Base-by-base conservation (phyloP, 352 stramenopile genomes). In the Thalassiosira ordinaria region DNA sequence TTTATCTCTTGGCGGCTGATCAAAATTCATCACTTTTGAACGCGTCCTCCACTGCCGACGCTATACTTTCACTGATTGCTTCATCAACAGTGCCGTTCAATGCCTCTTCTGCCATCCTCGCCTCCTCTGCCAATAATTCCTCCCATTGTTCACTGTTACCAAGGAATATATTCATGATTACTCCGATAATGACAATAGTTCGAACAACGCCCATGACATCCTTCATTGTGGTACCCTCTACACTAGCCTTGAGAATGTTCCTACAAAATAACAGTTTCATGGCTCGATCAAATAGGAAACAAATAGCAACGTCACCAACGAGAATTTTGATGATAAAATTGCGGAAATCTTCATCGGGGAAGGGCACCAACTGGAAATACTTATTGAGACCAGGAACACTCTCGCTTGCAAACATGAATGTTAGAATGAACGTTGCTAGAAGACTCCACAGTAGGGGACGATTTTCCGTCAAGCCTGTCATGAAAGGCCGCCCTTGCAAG, bases 381-480 rank as follows among this genome's bases (percentile, higher is more conserved):
- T 95, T 93, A 81, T 97, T 97, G 41, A 96, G 80, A 29, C 78
- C 76, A 27, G 89, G 92, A 59, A 95, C 80, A 31, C 80, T 84
- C 67, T 95, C 90, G 35, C 82, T 94, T n/a, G 92, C 91, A 88
- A 93, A 94, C 86, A 95, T 91, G 75, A 96, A 95, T 20, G 90
- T 93, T 49, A 96, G 78, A 51, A 92, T 94, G 59, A 97, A 95
- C 8, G 91, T 95, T 7, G 86, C 81, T 8, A 93, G 70, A 82
- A 99, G 70, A 95, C 90, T 94, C 96, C 90, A 95, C 24, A 99
- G 90, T 24, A 99, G 86, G 13, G 96, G 93, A 9, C 95, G 95
- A 85, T 99, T 99, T 77, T 99, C 97, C 13, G 94, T 97, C 81
- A 99, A 96, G 59, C 97, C 97, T 73, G 97, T 98, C 97, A 99